Evolutionary conservation across 768 basidiomycete species (phyloP), one percentile per base, ranked within the genome.

Genomic region (Pleurotus tuoliensis): DNA sequence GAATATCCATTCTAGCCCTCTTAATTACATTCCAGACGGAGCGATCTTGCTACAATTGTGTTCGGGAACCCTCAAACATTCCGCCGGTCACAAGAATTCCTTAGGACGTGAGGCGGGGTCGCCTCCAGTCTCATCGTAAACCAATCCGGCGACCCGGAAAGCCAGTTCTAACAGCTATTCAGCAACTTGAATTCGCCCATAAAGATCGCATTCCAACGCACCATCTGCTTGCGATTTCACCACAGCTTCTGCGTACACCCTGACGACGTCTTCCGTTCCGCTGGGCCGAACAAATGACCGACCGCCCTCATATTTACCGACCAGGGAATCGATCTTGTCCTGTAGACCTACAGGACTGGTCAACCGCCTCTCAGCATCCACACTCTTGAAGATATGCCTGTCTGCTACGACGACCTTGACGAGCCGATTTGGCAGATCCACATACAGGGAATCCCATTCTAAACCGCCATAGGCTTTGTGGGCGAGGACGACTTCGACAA

Each of bases 191-290:
- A 16, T 22, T 40, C 16, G 22, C 16, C 13, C 41, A 18, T 20
- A 20, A 15, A 16, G n/a, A 53, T 15, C 9, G n/a, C 18, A 27
- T 11, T 40, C 16, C 43, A 18, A 76, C 87, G 66, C 62, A 97
- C 96, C 90, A 68, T 95, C 93, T 16, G 90, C 92, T 62, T 88
- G 86, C 12, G 81, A 70, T 58, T 81, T 82, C 41, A 83, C 73
- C 46, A 76, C 77, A 1, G 97, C 96, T 69, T 99, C 97, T 1
- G 95, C 97, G 66, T 98, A 99, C 13, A 99, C 94, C 57, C 97
- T 81, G 5, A 99, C 97, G 22, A 96, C 95, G 65, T 99, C 95
- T 70, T 99, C 97, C 20, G 97, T 99, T 7, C 97, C 97, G 69
- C 94, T 96, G 2, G 97, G 97, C 56, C 97, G 73, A 15, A 98